phyloP scores from a whole-genome alignment of 768 basidiomycete species.

The Agaricus subrufescens region DNA sequence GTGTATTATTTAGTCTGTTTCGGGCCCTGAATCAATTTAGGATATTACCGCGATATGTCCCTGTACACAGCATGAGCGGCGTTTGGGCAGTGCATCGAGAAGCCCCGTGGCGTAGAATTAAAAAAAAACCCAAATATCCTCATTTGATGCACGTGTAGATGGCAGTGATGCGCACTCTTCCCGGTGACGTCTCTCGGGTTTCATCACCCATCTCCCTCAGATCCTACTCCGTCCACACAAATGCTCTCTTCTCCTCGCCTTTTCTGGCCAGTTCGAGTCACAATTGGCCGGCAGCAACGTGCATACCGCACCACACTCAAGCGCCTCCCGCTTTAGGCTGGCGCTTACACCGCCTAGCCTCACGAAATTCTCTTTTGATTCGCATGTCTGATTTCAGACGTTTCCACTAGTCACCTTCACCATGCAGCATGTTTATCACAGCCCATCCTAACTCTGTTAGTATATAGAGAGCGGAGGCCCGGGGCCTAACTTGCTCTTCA shows the following conservation, averaged over 20 bases:
- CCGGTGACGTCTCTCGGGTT: no score
- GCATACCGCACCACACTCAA: neutral
- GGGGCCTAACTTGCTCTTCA: neutral
- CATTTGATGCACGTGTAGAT: constrained; percentile 7
- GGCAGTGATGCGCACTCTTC: neutral
- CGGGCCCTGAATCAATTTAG: neutral
- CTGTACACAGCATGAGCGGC: neutral
- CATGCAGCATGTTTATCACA: constrained; percentile 5
- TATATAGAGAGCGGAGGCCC: neutral
- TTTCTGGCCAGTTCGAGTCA: neutral
- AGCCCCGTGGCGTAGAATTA: neutral
- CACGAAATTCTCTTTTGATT: neutral
- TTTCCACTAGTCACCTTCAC: neutral
- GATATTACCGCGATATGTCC: neutral
- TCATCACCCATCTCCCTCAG: no score
- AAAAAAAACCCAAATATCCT: constrained; percentile 3
- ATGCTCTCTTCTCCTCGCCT: neutral
- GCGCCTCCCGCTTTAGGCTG: neutral
- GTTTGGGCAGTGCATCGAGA: neutral
- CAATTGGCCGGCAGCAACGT: neutral
- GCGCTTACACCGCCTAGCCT: neutral
- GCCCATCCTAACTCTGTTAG: neutral
- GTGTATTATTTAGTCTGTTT: neutral
- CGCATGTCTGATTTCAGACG: neutral
- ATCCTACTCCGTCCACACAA: no score